These are phyloP conservation scores for Phytopythium cucurbitacearum DNA, from an alignment of 352 stramenopile genomes.

Conservation along the genomic window DNA sequence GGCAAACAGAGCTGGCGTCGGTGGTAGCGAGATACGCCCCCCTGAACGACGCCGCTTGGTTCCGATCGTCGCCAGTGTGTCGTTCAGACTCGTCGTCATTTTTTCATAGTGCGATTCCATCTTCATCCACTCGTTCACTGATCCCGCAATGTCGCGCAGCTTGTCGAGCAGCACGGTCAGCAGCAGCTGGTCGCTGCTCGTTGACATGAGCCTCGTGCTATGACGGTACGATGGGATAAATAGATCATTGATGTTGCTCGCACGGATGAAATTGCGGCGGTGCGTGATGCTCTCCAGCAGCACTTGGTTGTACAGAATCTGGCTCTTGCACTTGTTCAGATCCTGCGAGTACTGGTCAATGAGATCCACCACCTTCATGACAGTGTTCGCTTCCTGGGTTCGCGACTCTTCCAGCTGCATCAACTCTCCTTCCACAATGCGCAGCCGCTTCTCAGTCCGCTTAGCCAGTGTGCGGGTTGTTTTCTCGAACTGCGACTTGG, in stretches of 20 bases:
- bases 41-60: constrained; percentile 33
- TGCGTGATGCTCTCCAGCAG: constrained; percentile 61
- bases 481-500: constrained; percentile 57
- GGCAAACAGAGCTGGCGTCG: constrained; percentile 41
- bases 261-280: constrained; percentile 60
- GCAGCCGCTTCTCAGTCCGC: constrained; percentile 53
- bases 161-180: constrained; percentile 74
- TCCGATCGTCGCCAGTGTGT: constrained; percentile 43
- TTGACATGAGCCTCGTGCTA: constrained; percentile 61
- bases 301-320: constrained; percentile 52
- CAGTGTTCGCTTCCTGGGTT: constrained; percentile 28
- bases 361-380: constrained; percentile 44
- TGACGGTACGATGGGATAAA: constrained; percentile 71
- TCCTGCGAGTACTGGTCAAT: constrained; percentile 57
- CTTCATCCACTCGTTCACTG: constrained; percentile 69
- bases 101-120: constrained; percentile 69
- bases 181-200: constrained; percentile 65
- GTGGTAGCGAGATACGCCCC: constrained; percentile 16
- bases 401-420: constrained; percentile 59
- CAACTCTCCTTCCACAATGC: constrained; percentile 44
- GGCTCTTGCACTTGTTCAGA: constrained; percentile 42
- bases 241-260: constrained; percentile 50
- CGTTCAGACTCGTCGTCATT: constrained; percentile 49
- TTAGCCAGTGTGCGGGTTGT: constrained; percentile 44
- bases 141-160: constrained; percentile 44